Percentiles rank a stretch among this genome's conserved stretches.
These are phyloP conservation scores for Saccharomycopsis capsularis DNA, from an alignment of 805 yeast species.

Conservation along the genomic window DNA sequence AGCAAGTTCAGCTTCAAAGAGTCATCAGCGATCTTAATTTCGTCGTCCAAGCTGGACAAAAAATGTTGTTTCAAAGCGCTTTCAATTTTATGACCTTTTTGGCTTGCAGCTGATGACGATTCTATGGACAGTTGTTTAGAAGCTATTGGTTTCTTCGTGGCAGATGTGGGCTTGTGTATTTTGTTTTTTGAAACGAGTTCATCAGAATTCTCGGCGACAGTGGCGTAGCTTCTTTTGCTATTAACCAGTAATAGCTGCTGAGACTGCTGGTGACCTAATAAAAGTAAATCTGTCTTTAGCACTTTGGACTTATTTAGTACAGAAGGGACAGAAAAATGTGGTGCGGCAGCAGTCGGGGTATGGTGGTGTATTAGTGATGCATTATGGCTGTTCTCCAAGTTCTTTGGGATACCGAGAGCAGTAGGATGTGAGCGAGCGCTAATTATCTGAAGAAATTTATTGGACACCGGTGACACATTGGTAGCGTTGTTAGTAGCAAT, in stretches of 20 bases:
- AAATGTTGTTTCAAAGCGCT: not conserved
- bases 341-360: not conserved
- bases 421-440: not conserved
- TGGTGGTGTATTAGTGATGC: not conserved
- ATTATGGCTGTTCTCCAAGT: not conserved
- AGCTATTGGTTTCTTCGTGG: not conserved
- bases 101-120: not conserved
- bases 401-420: not conserved
- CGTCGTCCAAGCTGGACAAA: not conserved
- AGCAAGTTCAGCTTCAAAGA: constrained; percentile 1
- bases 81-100: not conserved
- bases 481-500: not conserved
- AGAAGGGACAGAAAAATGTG: too few relatives aligned
- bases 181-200: not conserved
- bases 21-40: not conserved
- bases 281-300: not conserved
- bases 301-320: not conserved
- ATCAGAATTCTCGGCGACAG: not conserved
- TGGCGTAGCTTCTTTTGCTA: constrained; percentile 6
- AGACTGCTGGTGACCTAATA: not conserved
- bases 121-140: too few relatives aligned
- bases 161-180: not conserved
- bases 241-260: not conserved
- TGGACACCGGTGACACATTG: not conserved
- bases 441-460: not conserved